phyloP scores from a whole-genome alignment of 257 asterid species.

The Gentiana straminea region DNA sequence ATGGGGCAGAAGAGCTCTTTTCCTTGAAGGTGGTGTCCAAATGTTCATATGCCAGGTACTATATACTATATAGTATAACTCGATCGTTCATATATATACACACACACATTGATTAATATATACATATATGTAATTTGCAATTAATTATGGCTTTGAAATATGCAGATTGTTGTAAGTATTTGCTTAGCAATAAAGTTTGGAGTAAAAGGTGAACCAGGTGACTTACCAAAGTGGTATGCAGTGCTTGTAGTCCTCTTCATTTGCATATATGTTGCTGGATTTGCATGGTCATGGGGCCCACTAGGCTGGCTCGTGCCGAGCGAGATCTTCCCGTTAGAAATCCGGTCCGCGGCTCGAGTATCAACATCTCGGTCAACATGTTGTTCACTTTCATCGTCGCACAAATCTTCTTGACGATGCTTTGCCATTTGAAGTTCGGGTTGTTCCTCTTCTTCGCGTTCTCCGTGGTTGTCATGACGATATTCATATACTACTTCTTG shows the following conservation, averaged over 20 bases:
- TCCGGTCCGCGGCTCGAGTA: constrained; percentile 75
- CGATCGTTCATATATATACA: too few relatives aligned
- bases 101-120: too few relatives aligned
- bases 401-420: constrained; percentile 56
- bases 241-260: constrained; percentile 51
- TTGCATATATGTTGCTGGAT: constrained; percentile 63
- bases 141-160: not conserved
- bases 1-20: constrained; percentile 67
- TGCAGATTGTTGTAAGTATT: constrained; percentile 44
- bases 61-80: not conserved
- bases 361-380: constrained; percentile 73
- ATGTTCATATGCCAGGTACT: constrained; percentile 62
- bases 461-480: constrained; percentile 49
- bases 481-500: constrained; percentile 44
- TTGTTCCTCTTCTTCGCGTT: constrained; percentile 58
- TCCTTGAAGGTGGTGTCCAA: constrained; percentile 59
- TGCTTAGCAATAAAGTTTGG: constrained; percentile 59
- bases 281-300: constrained; percentile 95
- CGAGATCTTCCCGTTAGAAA: constrained; percentile 73
- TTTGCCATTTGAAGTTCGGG: constrained; percentile 71
- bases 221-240: constrained; percentile 62
- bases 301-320: constrained; percentile 85
- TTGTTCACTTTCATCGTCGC: constrained; percentile 55
- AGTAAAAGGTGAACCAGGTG: constrained; percentile 34
- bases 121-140: not conserved